Evolutionary conservation across 2,329 filamentous ascomycete genomes (phyloP), one percentile per base, ranked within the genome.

Genomic region (Penicillium glabrum): DNA sequence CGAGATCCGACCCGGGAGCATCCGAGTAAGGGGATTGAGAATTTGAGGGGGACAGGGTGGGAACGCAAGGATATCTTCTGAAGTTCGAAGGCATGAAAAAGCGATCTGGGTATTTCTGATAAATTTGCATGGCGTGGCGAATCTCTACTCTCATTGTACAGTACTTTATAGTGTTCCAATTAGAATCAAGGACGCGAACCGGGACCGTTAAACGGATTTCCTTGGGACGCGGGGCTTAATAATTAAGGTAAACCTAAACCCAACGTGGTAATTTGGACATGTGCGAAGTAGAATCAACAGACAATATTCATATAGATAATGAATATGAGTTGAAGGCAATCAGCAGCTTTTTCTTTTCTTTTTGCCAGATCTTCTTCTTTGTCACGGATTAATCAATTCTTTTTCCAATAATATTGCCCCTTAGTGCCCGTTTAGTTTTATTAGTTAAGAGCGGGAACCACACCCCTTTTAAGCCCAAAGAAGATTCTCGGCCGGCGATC

Each of bases 11-110:
- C 78, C 5, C 80, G 80, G 60, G 84, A 86, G 24, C 91, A 93
- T 63, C 90, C 89, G 4, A 84, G 85, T 1, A 89, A 89, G 73
- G 86, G 84, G 1, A 82, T 89, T 56, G 79, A 82, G 52, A 82
- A 86, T 46, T 84, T 84, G 62, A 84, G 86, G 71, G 82, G 88
- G 0, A 81, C 81, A 1, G 95, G 95, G 0, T 99, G 90, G 83
- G 92, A 97, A 71, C 82, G 93, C 27, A 77, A 86, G 2, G 93
- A 99, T 51, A 86, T 96, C 37, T 85, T 95, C 52, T 81, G 39
- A 64, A 74, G 1, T 10, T 41, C 13, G 16, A 16, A 31, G 29
- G 31, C 31, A 14, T 11, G 6, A 44, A 19, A 46, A 45, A 53
- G 31, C 5, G n/a, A 51, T 13, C 6, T 23, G 46, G 26, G 27